Conservation (phyloP, 2,329 filamentous ascomycete species). For the Microdochium trichocladiopsis region DNA sequence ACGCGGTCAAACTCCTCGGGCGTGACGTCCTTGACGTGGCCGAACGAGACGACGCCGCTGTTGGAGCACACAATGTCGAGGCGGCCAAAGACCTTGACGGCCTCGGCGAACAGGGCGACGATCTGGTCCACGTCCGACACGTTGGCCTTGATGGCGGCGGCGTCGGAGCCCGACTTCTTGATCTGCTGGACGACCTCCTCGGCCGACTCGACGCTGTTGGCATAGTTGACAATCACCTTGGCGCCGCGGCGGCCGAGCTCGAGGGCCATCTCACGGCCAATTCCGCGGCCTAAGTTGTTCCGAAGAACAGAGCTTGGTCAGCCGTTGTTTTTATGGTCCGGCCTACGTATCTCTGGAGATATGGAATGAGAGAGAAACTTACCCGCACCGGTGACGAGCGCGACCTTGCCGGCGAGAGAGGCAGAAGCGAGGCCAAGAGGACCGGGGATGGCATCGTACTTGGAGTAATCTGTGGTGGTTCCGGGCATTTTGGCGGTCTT, state of each 20-base stretch:
- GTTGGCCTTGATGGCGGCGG: constrained; percentile 61
- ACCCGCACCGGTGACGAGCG: constrained; percentile 30
- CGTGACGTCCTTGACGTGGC: constrained; percentile 60
- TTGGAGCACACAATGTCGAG: constrained; percentile 67
- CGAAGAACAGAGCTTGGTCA: background rate
- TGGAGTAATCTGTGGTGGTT: constrained; percentile 15
- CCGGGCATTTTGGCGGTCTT: constrained; percentile 22
- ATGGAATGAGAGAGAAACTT: constrained; percentile 9
- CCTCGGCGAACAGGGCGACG: constrained; percentile 54
- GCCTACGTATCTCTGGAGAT: background rate
- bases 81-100: constrained; percentile 56
- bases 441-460: constrained; percentile 28
- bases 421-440: constrained; percentile 29
- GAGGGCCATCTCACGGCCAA: constrained; percentile 59
- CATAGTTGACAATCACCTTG: constrained; percentile 61
- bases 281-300: constrained; percentile 45
- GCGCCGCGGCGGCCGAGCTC: constrained; percentile 60
- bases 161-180: constrained; percentile 55
- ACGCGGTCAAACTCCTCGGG: constrained; percentile 68
- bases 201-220: constrained; percentile 57
- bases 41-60: constrained; percentile 62
- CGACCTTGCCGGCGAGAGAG: constrained; percentile 29
- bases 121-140: constrained; percentile 59
- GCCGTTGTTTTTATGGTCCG: too few relatives aligned
- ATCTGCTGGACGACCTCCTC: constrained; percentile 60